Evolutionary conservation across 352 stramenopile species (phyloP), one percentile per base, ranked within the genome.

Genomic region (Pythium folliculosum): DNA sequence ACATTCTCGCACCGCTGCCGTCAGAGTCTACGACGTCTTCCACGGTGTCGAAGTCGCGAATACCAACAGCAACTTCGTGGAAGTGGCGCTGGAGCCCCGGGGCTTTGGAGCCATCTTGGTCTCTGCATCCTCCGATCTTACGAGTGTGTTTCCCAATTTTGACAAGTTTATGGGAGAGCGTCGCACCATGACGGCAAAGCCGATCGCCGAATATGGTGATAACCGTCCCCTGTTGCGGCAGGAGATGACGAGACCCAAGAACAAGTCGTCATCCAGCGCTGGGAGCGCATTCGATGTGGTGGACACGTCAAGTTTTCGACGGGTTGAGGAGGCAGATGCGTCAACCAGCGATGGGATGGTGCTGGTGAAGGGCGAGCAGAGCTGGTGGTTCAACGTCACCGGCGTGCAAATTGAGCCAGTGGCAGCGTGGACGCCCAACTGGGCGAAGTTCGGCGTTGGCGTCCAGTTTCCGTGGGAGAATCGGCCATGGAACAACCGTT

Each of bases 391-490:
- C 65, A 92, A 90, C 48, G 85, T 92, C 27, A 84, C 71, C 38
- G 84, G 82, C 37, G 84, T 95, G 48, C 82, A 93, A 65, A 92
- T 95, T 50, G 87, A 95, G 51, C 87, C 87, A 14, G 87, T 93
- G 5, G 56, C 61, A 3, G 67, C 69, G 30, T 94, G 85, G 87
- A 95, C 86, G 0, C 87, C 87, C 1, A 84, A 74, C 19, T 80
- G 71, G 40, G 56, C 61, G 27, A 51, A 84, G 22, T 91, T 82
- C 32, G 87, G 87, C 25, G 80, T 77, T 0, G 88, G 87, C 16
- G 87, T 96, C 50, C 88, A 95, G 64, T 96, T 95, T 55, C 86
- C 86, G 8, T 95, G 88, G 86, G 86, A 96, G 49, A 52, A 76
- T 19, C 80, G 84, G 2, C 86, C 88, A n/a, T 90, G 79, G 75